These are phyloP conservation scores for Bassia scoparia DNA, from an alignment of 148 eudicot genomes.

Conservation along the genomic window DNA sequence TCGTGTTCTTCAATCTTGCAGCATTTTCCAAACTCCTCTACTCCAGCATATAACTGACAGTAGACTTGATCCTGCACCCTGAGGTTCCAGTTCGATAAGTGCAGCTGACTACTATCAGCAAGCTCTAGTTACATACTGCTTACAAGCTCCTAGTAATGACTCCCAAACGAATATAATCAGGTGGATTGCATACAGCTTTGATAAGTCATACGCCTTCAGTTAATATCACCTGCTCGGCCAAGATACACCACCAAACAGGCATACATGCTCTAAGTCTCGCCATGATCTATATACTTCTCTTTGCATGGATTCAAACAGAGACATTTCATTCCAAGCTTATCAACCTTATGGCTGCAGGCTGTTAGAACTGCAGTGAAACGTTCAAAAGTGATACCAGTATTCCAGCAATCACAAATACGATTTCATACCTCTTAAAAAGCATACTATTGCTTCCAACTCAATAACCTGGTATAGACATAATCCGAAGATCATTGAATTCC, in stretches of 20 bases:
- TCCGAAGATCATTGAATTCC: constrained; percentile 94
- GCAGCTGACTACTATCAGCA: constrained; percentile 66
- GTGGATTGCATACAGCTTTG: constrained; percentile 42
- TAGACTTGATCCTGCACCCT: constrained; percentile 60
- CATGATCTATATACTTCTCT: constrained; percentile 38
- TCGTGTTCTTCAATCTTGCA: constrained; percentile 38
- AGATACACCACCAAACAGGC: constrained; percentile 79
- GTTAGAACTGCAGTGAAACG: constrained; percentile 80
- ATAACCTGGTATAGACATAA: constrained; percentile 78
- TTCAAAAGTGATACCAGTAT: constrained; percentile 64
- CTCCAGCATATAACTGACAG: constrained; percentile 61
- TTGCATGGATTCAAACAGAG: constrained; percentile 56
- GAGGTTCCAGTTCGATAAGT: constrained; percentile 64
- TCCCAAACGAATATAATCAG: constrained; percentile 6
- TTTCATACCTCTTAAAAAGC: constrained; percentile 53
- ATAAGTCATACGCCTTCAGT: constrained; percentile 55
- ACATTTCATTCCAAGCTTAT: constrained; percentile 51
- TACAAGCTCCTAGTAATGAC: constrained; percentile 14
- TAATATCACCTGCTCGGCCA: constrained; percentile 66
- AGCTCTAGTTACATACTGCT: constrained; percentile 44
- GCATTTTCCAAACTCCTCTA: constrained; percentile 57
- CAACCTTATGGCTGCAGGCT: constrained; percentile 72
- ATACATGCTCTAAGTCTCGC: constrained; percentile 79
- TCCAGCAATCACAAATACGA: constrained; percentile 35
- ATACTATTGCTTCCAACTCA: constrained; percentile 60